Evolutionary conservation across 768 basidiomycete species (phyloP).

Genomic region (Collybia sordida): DNA sequence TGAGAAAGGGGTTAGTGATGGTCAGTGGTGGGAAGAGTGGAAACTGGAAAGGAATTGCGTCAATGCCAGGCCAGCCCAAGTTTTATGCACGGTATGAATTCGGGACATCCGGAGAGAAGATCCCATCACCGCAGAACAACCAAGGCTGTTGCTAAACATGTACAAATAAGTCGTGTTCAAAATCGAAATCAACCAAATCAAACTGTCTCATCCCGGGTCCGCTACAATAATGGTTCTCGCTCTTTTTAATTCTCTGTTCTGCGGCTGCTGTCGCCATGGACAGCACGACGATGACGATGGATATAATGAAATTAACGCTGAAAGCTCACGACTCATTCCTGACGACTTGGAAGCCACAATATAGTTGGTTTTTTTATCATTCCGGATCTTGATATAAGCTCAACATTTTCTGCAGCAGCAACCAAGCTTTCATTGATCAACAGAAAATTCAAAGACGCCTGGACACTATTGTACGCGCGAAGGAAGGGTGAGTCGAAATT

Average conservation of each 20-base stretch:
- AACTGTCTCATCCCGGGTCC: no score
- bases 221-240: conserved; percentile 1
- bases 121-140: no score
- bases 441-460: conserved; percentile 13
- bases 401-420: neutral
- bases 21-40: no score
- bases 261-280: neutral
- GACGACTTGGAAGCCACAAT: neutral
- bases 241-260: neutral
- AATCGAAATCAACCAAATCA: no score
- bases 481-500: conserved; percentile 18
- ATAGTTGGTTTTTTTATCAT: neutral
- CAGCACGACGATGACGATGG: neutral
- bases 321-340: conserved; percentile 2
- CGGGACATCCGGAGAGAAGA: no score
- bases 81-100: no score
- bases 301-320: neutral
- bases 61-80: no score
- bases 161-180: no score
- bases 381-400: neutral
- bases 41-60: no score
- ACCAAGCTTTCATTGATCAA: conserved; percentile 5
- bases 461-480: conserved; percentile 19
- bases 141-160: no score
- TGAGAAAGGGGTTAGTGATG: no score